phyloP scores from a whole-genome alignment of 2,329 filamentous ascomycete species.

The Exophiala spinifera region DNA sequence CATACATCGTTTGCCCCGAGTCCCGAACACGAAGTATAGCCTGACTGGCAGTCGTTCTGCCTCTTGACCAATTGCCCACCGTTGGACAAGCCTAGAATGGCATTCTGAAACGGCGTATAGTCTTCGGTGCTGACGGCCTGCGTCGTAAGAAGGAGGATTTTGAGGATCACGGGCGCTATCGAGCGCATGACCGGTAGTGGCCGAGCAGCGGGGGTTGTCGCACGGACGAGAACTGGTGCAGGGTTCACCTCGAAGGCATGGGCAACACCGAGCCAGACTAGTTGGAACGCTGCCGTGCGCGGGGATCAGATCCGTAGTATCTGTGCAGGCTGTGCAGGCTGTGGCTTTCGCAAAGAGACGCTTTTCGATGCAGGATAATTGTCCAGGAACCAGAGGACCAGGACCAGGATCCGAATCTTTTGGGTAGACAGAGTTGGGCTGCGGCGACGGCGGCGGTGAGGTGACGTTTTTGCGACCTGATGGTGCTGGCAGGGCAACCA shows the following conservation, averaged over 20 bases:
- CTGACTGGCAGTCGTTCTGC: conserved; percentile 45
- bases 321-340: not conserved
- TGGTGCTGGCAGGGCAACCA: conserved; percentile 2
- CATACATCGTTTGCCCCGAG: conserved; percentile 54
- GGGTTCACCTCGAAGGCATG: conserved; percentile 18
- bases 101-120: conserved; percentile 21
- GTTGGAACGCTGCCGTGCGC: not conserved
- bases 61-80: conserved; percentile 23
- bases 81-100: conserved; percentile 20
- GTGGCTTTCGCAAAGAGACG: not conserved
- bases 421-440: no score
- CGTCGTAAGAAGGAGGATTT: conserved; percentile 6
- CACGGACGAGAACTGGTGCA: not conserved
- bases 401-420: no score
- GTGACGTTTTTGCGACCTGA: not conserved
- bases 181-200: conserved; percentile 12
- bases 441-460: not conserved
- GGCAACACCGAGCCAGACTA: not conserved
- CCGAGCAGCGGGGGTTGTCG: not conserved
- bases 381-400: not conserved
- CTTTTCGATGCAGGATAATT: no score
- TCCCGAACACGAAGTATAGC: conserved; percentile 52
- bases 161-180: conserved; percentile 1
- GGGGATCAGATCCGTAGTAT: not conserved
- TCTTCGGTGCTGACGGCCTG: conserved; percentile 3